phyloP scores from a whole-genome alignment of 208 protist genomes.

The Crithidia fasciculata region DNA sequence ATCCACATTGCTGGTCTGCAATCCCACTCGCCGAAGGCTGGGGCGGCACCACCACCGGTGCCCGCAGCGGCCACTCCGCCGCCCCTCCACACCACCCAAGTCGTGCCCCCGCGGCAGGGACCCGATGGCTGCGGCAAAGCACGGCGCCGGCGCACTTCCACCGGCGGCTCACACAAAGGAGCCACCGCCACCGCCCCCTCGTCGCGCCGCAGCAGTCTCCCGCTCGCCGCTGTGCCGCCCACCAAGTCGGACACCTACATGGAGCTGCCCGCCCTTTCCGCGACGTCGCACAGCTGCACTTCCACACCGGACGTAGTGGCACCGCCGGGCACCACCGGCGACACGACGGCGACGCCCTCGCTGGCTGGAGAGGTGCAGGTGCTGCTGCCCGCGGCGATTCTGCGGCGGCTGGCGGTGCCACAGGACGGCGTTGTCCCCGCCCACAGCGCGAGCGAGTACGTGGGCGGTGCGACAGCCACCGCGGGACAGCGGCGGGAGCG shows the following conservation, averaged over 20 bases:
- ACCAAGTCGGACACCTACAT: conserved; percentile 9
- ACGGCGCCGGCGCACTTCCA: neutral
- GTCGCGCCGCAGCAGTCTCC: conserved; percentile 15
- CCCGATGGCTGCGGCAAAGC: neutral
- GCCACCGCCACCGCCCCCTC: conserved; percentile 5
- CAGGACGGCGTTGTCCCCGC: neutral
- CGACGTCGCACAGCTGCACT: neutral
- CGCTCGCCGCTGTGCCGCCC: neutral
- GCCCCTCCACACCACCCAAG: neutral
- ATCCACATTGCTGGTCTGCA: neutral
- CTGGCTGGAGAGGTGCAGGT: conserved; percentile 1
- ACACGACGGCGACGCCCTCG: neutral
- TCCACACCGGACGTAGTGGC: conserved; percentile 1
- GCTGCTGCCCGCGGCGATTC: conserved; percentile 4
- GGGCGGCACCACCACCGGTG: neutral
- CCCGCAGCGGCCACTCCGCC: neutral
- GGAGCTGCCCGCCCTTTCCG: conserved; percentile 17
- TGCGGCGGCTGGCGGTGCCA: neutral
- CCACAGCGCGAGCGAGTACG: neutral
- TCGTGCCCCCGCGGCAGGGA: neutral
- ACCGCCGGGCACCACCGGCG: neutral
- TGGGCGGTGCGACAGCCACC: neutral
- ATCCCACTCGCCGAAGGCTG: neutral
- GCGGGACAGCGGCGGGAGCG: neutral
- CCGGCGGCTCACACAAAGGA: neutral